Evolutionary conservation across 2,329 filamentous ascomycete genomes (phyloP), one percentile per base, ranked within the genome.

Genomic region (Hortaea sp.): DNA sequence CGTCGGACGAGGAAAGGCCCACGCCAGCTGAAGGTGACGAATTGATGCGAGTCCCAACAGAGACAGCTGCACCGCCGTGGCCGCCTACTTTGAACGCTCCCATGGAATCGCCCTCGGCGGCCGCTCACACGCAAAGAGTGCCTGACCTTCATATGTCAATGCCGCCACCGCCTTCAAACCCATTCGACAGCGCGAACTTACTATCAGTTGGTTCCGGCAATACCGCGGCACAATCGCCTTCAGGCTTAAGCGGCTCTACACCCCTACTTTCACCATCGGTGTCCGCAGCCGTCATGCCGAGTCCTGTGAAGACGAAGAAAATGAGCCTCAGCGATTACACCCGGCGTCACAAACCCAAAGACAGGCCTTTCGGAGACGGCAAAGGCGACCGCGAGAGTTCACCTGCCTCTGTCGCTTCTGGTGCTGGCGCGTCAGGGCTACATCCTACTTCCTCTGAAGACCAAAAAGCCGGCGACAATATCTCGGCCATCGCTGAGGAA

Each of bases 261-360:
- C 46, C 59, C 5, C 43, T 62, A 1, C 60, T 65, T 48, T 61
- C 63, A 7, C 62, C 63, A 3, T 63, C 66, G 7, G 66, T 71
- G 28, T 62, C 62, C 11, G 64, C 63, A 40, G 63, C 68, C 7
- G 59, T 71, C n/a, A 63, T 61, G 13, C 65, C 69, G 20, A 69
- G 67, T 28, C 59, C 60, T 1, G 62, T 63, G 27, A 65, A 67
- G 48, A 35, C 32, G 9, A 74, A 74, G 62, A 74, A 74, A 61
- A 62, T 74, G 47, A 73, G 70, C 50, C 53, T 74, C n/a, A 72
- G 69, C 51, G 71, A 73, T 44, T 74, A 73, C 48, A 72, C 69
- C 5, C 70, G 66, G 43, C 63, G 69, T 42, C 66, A 60, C 46
- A 70, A 68, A 47, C 56, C 58, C 7, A 55, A 58, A 41, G 56